These are phyloP conservation scores for Vigna reflexopilosa DNA, from an alignment of 306 rosid genomes.

Conservation along the genomic window DNA sequence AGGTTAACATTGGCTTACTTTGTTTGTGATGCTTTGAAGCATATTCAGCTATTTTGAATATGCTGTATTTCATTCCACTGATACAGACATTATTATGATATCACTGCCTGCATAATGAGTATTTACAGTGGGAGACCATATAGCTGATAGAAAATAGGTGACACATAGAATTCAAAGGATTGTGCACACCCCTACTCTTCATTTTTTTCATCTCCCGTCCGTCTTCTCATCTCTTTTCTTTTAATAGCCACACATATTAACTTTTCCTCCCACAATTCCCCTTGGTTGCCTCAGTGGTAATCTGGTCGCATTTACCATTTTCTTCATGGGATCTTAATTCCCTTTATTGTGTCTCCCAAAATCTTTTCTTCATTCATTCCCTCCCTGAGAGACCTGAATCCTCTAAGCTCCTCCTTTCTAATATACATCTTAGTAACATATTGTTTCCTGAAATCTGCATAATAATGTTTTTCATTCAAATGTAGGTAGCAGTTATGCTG, in stretches of 20 bases:
- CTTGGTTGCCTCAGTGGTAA: neutral
- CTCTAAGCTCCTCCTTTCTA: conserved; percentile 17
- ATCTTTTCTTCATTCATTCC: conserved; percentile 19
- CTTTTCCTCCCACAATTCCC: neutral
- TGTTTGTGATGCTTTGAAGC: conserved; percentile 42
- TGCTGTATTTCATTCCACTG: conserved; percentile 20
- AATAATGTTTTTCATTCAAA: conserved; percentile 46
- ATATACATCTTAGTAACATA: conserved; percentile 17
- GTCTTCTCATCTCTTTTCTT: neutral
- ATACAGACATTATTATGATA: conserved; percentile 1
- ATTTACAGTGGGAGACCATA: conserved; percentile 18
- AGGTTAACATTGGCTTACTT: conserved; percentile 67
- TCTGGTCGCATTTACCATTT: conserved; percentile 11
- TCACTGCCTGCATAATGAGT: conserved; percentile 8
- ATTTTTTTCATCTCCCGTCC: conserved; percentile 13
- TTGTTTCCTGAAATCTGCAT: conserved; percentile 34
- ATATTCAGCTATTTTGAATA: conserved; percentile 12
- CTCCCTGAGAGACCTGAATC: conserved; percentile 1
- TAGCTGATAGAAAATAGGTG: neutral
- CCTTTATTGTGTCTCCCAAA: neutral
- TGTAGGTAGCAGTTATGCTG: conserved; percentile 99
- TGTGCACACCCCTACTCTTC: neutral
- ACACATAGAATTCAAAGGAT: neutral
- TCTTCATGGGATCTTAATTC: conserved; percentile 4
- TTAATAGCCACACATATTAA: conserved; percentile 10